Evolutionary conservation across 108 stramenopile species (phyloP), one percentile per base, ranked within the genome.

Genomic region (Cyclotella sp.): DNA sequence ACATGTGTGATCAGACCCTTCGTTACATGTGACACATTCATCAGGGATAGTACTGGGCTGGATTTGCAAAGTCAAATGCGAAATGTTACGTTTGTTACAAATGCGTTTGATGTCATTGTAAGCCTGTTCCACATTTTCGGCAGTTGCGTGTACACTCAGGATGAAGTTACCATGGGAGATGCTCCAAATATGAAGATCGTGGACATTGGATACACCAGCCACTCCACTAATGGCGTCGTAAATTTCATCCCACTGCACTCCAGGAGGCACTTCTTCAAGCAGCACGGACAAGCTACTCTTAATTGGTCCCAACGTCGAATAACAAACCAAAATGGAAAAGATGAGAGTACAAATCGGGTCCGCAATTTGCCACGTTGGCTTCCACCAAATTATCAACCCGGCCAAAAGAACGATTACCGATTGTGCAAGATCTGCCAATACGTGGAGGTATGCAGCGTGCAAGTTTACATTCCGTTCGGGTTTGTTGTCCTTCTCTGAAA

Each of bases 261-360:
- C 74, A 1, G 91, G 88, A 0, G 98, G 98, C 2, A 91, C 96
- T 73, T 92, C 96, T 70, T 98, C 94, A 53, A 99, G 81, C 42
- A 99, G 83, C 10, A 98, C 93, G 10, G 85, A 81, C 18, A 95
- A 42, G 47, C 91, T 87, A 42, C 75, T 76, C 46, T 84, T 82
- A 34, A 96, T 53, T 13, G 95, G 83, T 27, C 81, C 85, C n/a
- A 93, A 46, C 11, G 96, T 97, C 16, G 95, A 91, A 58, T 83
- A 91, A 43, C 97, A 70, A 11, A 98, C 97, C 54, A 98, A 28
- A 60, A 89, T 58, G 40, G 93, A 92, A 84, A 99, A 99, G 22
- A 97, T 51, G 39, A 99, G 82, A 13, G 98, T 99, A 62, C 88
- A 86, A 45, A 99, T 88, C 34, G 98, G 98, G 84, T 99, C 98